Base-by-base conservation (phyloP, 352 stramenopile genomes). In the Pythium vanterpoolii region DNA sequence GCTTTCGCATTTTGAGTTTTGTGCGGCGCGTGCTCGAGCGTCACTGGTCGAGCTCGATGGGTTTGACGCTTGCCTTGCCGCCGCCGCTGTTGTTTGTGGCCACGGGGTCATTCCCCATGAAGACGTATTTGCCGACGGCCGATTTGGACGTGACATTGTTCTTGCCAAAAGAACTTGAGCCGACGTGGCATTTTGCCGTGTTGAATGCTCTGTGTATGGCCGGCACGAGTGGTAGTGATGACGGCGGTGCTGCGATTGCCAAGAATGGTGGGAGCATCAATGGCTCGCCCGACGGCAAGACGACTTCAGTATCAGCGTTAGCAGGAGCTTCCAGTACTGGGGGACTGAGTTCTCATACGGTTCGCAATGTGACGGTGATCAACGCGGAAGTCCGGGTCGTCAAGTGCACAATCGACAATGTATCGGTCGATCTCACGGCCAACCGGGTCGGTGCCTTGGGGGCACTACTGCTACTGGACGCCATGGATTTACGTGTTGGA, bases 341-440 rank as follows among this genome's bases (percentile, higher is more conserved):
- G 1, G 23, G 14, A 10, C 10, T 51, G 16, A 54, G 62, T 4
- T 52, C 54, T 21, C 56, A 89, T 53, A 89, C 80, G 1, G 85
- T 94, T 27, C 85, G 85, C 49, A 97, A 97, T 50, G 88, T 97
- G 49, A 96, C 73, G 28, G 94, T 96, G 64, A 83, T 96, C 47
- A 96, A 96, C 57, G 84, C 86, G 2, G 86, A 96, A 51, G 83
- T 95, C 42, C 80, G 86, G 16, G 83, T 93, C 13, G 84, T 97
- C 60, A 96, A 96, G 71, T 96, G 88, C 70, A 96, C 89, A 38
- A 78, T 96, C 40, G 88, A 97, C 76, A 96, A 96, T 55, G 77
- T 96, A 5, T 75, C 84, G 27, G 88, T 97, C 42, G 88, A 96
- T 56, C 71, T 97, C 10, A 96, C 85, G 1, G 87, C 80, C 9